phyloP scores from a whole-genome alignment of 805 yeast species.

The Kodamaea neixiangensis region DNA sequence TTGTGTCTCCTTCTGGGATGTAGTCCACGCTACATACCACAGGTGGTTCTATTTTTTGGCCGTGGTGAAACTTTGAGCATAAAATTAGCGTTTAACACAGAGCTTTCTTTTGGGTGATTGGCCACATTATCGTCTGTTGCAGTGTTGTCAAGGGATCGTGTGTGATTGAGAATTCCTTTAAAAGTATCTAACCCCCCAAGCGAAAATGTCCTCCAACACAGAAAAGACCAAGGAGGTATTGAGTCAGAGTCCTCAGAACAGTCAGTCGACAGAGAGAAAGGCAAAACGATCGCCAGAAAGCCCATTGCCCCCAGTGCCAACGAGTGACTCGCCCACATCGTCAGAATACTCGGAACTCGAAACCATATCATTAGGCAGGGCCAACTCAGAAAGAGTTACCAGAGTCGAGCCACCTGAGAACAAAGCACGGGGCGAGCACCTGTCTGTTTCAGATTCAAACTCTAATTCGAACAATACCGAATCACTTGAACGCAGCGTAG shows the following conservation, averaged over 20 bases:
- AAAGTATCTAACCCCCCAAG: constrained; percentile 2
- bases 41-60: not conserved
- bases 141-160: not conserved
- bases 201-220: not conserved
- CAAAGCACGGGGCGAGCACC: not conserved
- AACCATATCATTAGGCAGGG: not conserved
- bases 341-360: not conserved
- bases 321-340: not conserved
- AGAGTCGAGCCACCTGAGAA: not conserved
- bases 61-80: not conserved
- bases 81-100: not conserved
- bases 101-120: constrained; percentile 1
- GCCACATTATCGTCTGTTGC: constrained; percentile 3
- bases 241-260: not conserved
- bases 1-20: not conserved
- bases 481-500: not conserved
- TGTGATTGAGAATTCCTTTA: not conserved
- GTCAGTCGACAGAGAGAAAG: not conserved
- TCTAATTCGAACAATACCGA: not conserved
- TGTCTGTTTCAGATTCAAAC: not conserved
- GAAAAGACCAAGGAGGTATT: not conserved
- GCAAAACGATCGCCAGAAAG: not conserved
- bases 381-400: not conserved
- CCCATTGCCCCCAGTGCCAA: not conserved
- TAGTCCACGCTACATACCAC: not conserved